These are phyloP conservation scores for Rhynchosporium agropyri DNA, from an alignment of 2,329 filamentous ascomycete genomes.

Conservation along the genomic window DNA sequence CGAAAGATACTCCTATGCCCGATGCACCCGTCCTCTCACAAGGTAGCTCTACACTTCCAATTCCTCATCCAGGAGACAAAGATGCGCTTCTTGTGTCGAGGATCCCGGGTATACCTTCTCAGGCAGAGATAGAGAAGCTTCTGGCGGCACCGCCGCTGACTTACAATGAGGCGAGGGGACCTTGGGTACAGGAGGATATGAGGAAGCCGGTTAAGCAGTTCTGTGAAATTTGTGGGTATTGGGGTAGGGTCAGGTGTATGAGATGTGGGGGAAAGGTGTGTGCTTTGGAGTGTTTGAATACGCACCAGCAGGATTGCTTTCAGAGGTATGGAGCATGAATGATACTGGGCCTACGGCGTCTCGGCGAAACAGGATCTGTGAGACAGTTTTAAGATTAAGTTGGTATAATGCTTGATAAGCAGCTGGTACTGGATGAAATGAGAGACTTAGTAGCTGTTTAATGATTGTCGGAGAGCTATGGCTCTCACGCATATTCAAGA, in stretches of 20 bases:
- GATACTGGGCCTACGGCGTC: conserved; percentile 2
- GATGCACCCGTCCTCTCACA: conserved; percentile 42
- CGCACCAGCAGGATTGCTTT: conserved; percentile 72
- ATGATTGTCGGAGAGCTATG: too few relatives aligned
- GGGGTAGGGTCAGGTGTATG: conserved; percentile 74
- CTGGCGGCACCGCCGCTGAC: conserved; percentile 66
- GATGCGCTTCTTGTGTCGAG: conserved; percentile 61
- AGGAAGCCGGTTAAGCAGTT: conserved; percentile 65
- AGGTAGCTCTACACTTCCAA: conserved; percentile 23
- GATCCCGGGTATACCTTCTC: conserved; percentile 60
- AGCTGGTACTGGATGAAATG: too few relatives aligned
- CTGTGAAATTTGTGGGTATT: conserved; percentile 81
- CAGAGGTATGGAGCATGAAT: conserved; percentile 57
- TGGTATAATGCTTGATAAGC: too few relatives aligned
- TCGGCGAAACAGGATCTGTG: too few relatives aligned
- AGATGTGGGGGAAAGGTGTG: conserved; percentile 81
- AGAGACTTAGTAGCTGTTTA: too few relatives aligned
- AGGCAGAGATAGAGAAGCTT: conserved; percentile 65
- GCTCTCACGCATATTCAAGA: too few relatives aligned
- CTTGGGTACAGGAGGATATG: conserved; percentile 46
- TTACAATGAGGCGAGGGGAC: conserved; percentile 65
- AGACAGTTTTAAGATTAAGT: too few relatives aligned
- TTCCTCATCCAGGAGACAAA: conserved; percentile 51
- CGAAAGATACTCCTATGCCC: conserved; percentile 41
- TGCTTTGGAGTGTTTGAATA: conserved; percentile 72